These are phyloP conservation scores for Populus euphratica DNA, from an alignment of 345 rosid genomes.

Conservation along the genomic window DNA sequence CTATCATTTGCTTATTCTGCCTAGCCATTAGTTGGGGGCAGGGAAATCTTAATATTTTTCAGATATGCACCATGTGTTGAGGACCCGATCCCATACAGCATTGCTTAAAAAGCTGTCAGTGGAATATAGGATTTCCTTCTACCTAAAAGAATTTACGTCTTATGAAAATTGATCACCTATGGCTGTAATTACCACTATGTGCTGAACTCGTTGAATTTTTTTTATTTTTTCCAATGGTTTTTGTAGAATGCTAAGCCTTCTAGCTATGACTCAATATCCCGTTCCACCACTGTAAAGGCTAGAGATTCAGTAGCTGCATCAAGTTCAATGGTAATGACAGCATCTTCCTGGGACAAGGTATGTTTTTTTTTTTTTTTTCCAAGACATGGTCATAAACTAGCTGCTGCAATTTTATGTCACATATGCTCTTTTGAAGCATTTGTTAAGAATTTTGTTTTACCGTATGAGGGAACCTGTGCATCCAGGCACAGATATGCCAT, in stretches of 20 bases:
- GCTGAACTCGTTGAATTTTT: background rate
- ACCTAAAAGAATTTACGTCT: too few relatives aligned
- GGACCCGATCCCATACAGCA: too few relatives aligned
- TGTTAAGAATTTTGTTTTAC: background rate
- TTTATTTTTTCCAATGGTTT: slow-evolving; percentile 9
- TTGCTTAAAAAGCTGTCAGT: too few relatives aligned
- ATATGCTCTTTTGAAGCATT: background rate
- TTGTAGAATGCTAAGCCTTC: slow-evolving; percentile 56
- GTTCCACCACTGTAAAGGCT: slow-evolving; percentile 38
- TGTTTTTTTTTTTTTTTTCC: background rate
- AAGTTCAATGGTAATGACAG: slow-evolving; percentile 32
- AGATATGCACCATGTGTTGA: too few relatives aligned
- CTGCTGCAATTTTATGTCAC: background rate
- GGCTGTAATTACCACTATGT: background rate
- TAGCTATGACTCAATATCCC: slow-evolving; percentile 58
- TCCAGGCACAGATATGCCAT: too few relatives aligned
- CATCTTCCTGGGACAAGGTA: slow-evolving; percentile 81
- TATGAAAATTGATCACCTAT: background rate
- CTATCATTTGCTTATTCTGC: too few relatives aligned
- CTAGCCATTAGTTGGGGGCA: too few relatives aligned
- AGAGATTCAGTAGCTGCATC: slow-evolving; percentile 39
- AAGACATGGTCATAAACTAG: background rate
- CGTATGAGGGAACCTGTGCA: too few relatives aligned
- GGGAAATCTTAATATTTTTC: too few relatives aligned
- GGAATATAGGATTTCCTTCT: too few relatives aligned